phyloP scores from a whole-genome alignment of 164 flowering plant species.

The Macadamia tetraphylla region DNA sequence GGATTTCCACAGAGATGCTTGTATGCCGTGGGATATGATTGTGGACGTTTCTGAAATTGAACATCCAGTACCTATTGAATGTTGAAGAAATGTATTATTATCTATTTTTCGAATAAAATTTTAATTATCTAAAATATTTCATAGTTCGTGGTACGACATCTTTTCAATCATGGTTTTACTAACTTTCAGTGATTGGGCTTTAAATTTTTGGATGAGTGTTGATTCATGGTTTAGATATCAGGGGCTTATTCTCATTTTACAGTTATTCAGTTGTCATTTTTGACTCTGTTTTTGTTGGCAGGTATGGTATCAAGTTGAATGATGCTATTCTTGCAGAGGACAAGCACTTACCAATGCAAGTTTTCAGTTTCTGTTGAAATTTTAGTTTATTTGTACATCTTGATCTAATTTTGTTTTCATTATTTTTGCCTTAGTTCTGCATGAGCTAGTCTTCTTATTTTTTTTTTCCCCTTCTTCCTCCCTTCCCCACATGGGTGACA shows the following conservation, averaged over 20 bases:
- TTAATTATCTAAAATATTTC: background rate
- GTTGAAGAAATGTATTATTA: too few relatives aligned
- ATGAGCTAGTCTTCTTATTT: too few relatives aligned
- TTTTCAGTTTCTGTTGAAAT: too few relatives aligned
- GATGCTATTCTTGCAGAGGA: conserved; percentile 91
- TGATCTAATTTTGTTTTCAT: background rate
- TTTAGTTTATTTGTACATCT: background rate
- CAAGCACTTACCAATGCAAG: conserved; percentile 74
- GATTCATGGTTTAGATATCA: background rate
- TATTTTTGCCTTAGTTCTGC: too few relatives aligned
- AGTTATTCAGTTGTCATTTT: background rate
- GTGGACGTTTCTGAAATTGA: background rate
- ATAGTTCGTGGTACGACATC: background rate
- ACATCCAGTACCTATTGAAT: background rate
- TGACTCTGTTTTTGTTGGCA: conserved; percentile 18
- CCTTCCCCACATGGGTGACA: background rate
- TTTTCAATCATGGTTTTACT: background rate
- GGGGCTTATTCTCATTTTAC: background rate
- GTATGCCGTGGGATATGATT: background rate
- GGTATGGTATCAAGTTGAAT: conserved; percentile 69
- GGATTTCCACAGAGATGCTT: too few relatives aligned
- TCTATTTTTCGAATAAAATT: background rate
- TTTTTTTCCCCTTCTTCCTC: too few relatives aligned
- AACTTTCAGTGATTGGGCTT: background rate
- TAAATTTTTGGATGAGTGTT: background rate